phyloP scores from a whole-genome alignment of 257 asterid species.

The Ocimum tenuiflorum region DNA sequence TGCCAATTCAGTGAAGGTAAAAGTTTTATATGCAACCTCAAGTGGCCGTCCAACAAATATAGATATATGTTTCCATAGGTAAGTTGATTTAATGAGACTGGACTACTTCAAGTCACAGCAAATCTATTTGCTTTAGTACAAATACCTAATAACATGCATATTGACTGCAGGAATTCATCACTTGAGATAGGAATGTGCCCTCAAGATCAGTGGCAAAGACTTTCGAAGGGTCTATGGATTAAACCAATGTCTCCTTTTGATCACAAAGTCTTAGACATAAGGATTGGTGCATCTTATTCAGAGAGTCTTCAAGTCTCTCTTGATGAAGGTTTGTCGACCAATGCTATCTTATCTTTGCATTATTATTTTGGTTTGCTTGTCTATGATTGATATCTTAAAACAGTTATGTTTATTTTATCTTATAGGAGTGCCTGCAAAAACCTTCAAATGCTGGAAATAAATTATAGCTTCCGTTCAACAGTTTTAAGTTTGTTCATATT shows the following conservation, averaged over 20 bases:
- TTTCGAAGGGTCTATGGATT: slow-evolving; percentile 59
- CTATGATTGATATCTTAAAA: background rate
- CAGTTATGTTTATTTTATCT: background rate
- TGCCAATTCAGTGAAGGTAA: slow-evolving; percentile 60
- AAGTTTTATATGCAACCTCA: slow-evolving; percentile 38
- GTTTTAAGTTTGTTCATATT: background rate
- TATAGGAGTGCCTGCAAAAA: background rate
- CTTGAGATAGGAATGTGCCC: slow-evolving; percentile 78
- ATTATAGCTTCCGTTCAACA: background rate
- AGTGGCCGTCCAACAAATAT: slow-evolving; percentile 38
- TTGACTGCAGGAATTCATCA: slow-evolving; percentile 56
- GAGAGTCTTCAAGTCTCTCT: slow-evolving; percentile 62
- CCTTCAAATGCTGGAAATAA: background rate
- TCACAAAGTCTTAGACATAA: slow-evolving; percentile 65
- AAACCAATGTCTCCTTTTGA: slow-evolving; percentile 86
- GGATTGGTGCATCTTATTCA: slow-evolving; percentile 44
- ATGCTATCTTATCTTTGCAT: background rate
- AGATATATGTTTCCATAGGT: slow-evolving; percentile 92
- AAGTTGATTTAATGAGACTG: slow-evolving; percentile 23
- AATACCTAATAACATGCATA: slow-evolving; percentile 8
- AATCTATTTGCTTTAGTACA: too few species aligned
- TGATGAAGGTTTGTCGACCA: slow-evolving; percentile 59
- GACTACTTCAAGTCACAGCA: too few species aligned
- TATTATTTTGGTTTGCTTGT: background rate
- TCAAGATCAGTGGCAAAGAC: slow-evolving; percentile 70